phyloP scores from a whole-genome alignment of 306 rosid species.

The Inga laurina region DNA sequence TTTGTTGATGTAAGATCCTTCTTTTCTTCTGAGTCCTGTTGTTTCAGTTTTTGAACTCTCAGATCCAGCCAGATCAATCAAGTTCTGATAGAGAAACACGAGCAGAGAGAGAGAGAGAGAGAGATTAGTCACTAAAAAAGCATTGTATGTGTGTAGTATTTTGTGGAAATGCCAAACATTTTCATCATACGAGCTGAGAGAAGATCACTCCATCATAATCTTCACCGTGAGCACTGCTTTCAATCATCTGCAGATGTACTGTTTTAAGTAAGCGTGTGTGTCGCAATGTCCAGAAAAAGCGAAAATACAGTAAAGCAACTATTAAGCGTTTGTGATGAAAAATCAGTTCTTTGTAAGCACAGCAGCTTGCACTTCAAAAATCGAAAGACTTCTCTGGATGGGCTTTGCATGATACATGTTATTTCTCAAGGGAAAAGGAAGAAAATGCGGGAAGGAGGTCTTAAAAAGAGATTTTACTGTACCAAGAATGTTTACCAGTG shows the following conservation, averaged over 20 bases:
- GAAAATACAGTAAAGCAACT: background rate
- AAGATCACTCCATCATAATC: constrained; percentile 97
- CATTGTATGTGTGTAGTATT: constrained; percentile 23
- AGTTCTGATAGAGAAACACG: constrained; percentile 56
- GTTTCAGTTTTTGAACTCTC: constrained; percentile 99
- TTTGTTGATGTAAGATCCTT: constrained; percentile 98
- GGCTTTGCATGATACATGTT: background rate
- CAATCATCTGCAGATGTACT: constrained; percentile 84
- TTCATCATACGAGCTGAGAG: constrained; percentile 92
- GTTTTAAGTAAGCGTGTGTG: background rate
- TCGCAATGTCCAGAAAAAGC: background rate
- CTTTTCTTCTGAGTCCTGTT: constrained; percentile 95
- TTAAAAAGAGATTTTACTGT: constrained; percentile 15
- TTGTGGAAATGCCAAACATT: constrained; percentile 24
- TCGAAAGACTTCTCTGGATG: constrained; percentile 18
- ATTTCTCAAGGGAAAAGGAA: constrained; percentile 5
- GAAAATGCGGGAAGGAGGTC: constrained; percentile 4
- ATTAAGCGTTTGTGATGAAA: background rate
- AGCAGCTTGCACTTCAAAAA: constrained; percentile 19
- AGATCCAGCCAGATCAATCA: constrained; percentile 98
- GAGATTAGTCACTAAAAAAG: constrained; percentile 3
- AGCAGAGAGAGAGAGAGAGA: background rate
- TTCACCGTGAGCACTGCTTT: constrained; percentile 94
- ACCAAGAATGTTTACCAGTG: constrained; percentile 68
- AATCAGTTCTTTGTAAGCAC: background rate